Evolutionary conservation across 352 stramenopile species (phyloP).

Genomic region (Hyaloperonospora arabidopsidis): DNA sequence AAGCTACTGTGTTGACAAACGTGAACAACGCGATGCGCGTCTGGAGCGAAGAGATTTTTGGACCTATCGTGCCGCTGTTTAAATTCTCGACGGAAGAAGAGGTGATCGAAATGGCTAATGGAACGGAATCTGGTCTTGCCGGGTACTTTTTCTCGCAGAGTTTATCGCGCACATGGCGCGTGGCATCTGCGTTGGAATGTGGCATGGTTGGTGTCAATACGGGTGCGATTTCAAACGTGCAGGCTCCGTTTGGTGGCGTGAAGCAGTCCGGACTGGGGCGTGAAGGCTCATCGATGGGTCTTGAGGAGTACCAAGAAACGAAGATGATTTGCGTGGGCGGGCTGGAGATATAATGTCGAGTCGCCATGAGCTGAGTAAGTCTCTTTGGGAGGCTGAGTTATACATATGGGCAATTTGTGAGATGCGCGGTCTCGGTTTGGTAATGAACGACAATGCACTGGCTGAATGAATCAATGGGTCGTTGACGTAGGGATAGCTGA

Average conservation of each 20-base stretch:
- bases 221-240: conserved; percentile 75
- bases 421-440: not conserved
- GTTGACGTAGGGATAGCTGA: no score
- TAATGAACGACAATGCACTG: no score
- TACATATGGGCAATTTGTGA: conserved; percentile 10
- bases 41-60: conserved; percentile 94
- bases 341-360: conserved; percentile 24
- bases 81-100: conserved; percentile 93
- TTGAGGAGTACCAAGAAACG: conserved; percentile 95
- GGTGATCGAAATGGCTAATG: conserved; percentile 92
- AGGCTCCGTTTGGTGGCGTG: conserved; percentile 85
- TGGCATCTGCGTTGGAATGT: conserved; percentile 84
- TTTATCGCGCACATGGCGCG: conserved; percentile 79
- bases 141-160: conserved; percentile 93
- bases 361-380: not conserved
- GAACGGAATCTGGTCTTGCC: conserved; percentile 86
- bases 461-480: no score
- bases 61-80: conserved; percentile 89
- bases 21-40: conserved; percentile 82
- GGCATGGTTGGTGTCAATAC: conserved; percentile 95
- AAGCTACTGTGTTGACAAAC: conserved; percentile 89
- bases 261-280: conserved; percentile 86
- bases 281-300: conserved; percentile 83
- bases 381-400: not conserved
- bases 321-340: conserved; percentile 91